These are phyloP conservation scores for Conticribra guillardii DNA, from an alignment of 108 stramenopile species.

Conservation along the genomic window DNA sequence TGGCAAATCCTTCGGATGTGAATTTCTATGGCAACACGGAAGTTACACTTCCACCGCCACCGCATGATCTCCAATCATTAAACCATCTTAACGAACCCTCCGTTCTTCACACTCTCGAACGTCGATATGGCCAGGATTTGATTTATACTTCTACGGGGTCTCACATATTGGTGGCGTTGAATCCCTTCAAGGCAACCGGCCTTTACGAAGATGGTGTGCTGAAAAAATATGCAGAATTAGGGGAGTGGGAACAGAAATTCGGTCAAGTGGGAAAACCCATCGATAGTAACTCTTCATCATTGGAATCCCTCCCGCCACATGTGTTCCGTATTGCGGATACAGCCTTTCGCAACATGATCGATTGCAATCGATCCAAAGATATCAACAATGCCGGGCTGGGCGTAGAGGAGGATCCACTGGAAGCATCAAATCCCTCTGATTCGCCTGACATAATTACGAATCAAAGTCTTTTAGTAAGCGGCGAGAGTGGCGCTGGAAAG, in stretches of 20 bases:
- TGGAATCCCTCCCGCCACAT: conserved; percentile 83
- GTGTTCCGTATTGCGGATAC: conserved; percentile 93
- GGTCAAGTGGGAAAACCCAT: conserved; percentile 8
- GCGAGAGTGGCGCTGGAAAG: conserved; percentile 97
- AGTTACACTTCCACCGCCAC: too few relatives aligned
- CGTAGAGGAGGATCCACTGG: not conserved
- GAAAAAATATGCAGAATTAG: too few relatives aligned
- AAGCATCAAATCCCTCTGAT: too few relatives aligned
- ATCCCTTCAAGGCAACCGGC: conserved; percentile 95
- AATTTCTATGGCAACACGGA: too few relatives aligned
- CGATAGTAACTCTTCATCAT: not conserved
- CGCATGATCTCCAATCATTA: conserved; percentile 78
- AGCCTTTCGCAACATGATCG: conserved; percentile 95
- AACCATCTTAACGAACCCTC: conserved; percentile 86
- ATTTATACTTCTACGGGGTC: conserved; percentile 94
- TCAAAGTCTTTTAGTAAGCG: too few relatives aligned
- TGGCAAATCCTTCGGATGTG: too few relatives aligned
- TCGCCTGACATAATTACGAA: not conserved
- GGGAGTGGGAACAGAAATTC: conserved; percentile 32
- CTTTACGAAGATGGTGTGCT: conserved; percentile 15
- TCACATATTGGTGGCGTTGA: conserved; percentile 91
- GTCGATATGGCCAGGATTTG: conserved; percentile 82
- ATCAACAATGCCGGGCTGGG: conserved; percentile 42
- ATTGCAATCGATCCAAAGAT: conserved; percentile 66
- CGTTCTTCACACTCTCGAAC: conserved; percentile 74